A percentile compares a stretch with the other conserved stretches of the same genome.
phyloP scores from a whole-genome alignment of 169 alveolate genomes.

The Amoebophrya sp. region DNA sequence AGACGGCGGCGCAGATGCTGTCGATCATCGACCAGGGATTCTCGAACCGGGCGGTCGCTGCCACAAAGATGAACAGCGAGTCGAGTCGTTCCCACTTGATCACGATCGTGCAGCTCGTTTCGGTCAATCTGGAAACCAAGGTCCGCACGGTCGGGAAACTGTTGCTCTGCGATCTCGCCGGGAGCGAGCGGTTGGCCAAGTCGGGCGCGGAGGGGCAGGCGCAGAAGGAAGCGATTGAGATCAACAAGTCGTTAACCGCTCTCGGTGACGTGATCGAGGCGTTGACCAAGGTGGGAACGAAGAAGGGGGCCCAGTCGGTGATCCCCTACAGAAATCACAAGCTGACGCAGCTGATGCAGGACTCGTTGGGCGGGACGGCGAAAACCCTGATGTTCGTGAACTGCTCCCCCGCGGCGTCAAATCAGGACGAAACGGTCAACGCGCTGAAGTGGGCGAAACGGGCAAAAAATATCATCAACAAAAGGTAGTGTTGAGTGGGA shows the following conservation, averaged over 20 bases:
- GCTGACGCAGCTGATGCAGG: constrained; percentile 32
- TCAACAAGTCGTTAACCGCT: constrained; percentile 12
- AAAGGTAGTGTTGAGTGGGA: too few relatives aligned
- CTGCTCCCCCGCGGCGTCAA: neutral
- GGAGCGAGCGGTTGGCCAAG: constrained; percentile 28
- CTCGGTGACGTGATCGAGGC: constrained; percentile 24
- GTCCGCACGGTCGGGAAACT: neutral
- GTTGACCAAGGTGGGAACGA: neutral
- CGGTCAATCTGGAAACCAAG: constrained; percentile 17
- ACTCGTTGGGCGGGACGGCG: neutral
- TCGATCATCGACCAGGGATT: neutral
- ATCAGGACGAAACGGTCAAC: neutral
- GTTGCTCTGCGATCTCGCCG: neutral
- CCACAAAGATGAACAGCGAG: constrained; percentile 40
- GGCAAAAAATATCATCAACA: neutral
- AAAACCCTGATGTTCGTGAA: neutral
- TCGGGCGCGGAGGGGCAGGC: neutral
- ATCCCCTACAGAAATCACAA: constrained; percentile 24
- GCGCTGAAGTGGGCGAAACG: neutral
- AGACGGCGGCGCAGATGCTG: neutral
- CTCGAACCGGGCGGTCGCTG: neutral
- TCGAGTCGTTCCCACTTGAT: constrained; percentile 38
- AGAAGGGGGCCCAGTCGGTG: neutral
- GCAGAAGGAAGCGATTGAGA: constrained; percentile 23
- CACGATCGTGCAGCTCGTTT: constrained; percentile 35